Evolutionary conservation across 176 grass and related monocot genomes (phyloP).

Genomic region (Tillandsia leiboldiana): DNA sequence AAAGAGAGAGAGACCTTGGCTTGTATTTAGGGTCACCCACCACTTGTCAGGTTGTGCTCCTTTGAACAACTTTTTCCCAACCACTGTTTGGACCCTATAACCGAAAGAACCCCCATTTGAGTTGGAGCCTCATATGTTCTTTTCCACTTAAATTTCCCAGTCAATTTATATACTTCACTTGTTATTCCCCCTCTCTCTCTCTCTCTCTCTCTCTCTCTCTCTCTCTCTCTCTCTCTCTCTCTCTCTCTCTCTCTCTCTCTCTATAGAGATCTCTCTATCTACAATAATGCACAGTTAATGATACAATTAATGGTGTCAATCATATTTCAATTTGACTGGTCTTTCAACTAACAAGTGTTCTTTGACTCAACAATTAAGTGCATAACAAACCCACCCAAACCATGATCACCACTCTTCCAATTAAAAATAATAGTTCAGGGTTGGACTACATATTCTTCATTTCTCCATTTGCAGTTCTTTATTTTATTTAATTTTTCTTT

Average conservation of each 20-base stretch:
- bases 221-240: accelerated
- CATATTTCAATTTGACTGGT: not conserved
- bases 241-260: not conserved
- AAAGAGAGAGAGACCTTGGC: no score
- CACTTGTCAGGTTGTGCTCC: no score
- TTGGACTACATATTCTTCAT: no score
- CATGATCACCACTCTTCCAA: not conserved
- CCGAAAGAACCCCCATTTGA: not conserved
- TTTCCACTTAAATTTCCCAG: not conserved
- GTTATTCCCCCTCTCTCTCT: not conserved
- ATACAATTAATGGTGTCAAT: no score
- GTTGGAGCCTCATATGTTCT: not conserved
- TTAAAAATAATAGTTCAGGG: not conserved
- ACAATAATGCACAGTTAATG: no score
- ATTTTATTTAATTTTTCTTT: no score
- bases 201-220: not conserved
- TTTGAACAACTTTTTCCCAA: not conserved
- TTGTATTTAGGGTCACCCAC: no score
- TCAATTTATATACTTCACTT: not conserved
- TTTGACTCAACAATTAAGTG: not conserved
- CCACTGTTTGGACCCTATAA: not conserved
- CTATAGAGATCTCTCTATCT: not conserved
- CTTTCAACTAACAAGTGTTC: not conserved
- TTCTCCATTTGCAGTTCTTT: no score
- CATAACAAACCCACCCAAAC: not conserved